These are phyloP conservation scores for Oidiodendron maius DNA, from an alignment of 495 filamentous ascomycete genomes.

Conservation along the genomic window DNA sequence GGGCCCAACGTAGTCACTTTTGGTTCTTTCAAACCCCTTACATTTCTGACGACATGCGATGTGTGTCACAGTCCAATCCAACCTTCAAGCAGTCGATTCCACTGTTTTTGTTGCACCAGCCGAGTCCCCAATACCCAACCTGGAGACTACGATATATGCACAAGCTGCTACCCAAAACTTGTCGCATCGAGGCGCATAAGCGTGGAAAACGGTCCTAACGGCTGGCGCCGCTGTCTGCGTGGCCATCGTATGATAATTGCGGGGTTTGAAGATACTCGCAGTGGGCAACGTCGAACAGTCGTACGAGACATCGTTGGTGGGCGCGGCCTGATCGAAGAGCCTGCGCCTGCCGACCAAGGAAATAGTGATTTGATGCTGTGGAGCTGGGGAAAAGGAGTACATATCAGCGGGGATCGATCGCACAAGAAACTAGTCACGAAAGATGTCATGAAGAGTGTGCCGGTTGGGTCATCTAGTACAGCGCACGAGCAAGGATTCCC, in stretches of 20 bases:
- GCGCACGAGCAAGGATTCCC: constrained; percentile 42
- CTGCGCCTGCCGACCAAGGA: constrained; percentile 17
- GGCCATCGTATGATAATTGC: constrained; percentile 86
- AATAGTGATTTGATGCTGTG: constrained; percentile 18
- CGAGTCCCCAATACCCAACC: constrained; percentile 44
- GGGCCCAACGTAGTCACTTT: constrained; percentile 28
- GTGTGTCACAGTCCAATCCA: constrained; percentile 67
- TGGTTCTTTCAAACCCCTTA: constrained; percentile 48
- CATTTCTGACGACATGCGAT: constrained; percentile 66
- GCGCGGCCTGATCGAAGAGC: constrained; percentile 50
- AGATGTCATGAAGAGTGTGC: constrained; percentile 35
- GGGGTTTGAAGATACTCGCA: constrained; percentile 59
- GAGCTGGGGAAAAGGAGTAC: constrained; percentile 19
- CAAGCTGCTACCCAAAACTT: constrained; percentile 64
- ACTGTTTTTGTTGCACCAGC: constrained; percentile 52
- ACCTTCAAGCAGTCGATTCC: constrained; percentile 60
- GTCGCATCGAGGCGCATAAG: constrained; percentile 55
- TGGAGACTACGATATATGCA: constrained; percentile 83
- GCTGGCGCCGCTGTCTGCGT: constrained; percentile 72
- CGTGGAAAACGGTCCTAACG: constrained; percentile 65
- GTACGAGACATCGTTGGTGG: constrained; percentile 71
- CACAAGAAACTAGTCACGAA: constrained; percentile 14
- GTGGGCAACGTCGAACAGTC: constrained; percentile 50
- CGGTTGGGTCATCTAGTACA: constrained; percentile 6
- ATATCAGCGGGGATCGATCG: constrained; percentile 11